These are phyloP conservation scores for Wallacemonas collosoma DNA, from an alignment of 208 protist genomes.

Conservation along the genomic window DNA sequence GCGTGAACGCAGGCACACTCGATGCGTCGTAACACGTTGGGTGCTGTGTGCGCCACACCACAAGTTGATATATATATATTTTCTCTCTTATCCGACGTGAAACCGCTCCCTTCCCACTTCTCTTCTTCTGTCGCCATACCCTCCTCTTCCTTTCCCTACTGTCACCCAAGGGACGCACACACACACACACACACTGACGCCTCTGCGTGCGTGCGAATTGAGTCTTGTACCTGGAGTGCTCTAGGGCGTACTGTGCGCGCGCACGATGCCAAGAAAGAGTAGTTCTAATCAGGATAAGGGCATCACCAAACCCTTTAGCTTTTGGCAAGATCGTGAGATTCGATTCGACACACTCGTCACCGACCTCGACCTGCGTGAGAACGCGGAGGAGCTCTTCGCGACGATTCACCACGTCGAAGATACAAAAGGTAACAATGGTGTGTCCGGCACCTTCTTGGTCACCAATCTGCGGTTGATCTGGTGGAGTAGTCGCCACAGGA, in stretches of 20 bases:
- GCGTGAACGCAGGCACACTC: too few species aligned
- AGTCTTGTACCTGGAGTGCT: too few species aligned
- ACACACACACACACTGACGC: constrained; percentile 2
- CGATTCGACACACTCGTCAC: constrained; percentile 83
- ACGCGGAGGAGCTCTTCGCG: constrained; percentile 83
- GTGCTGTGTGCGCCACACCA: too few species aligned
- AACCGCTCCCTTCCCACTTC: background rate
- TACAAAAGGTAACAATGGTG: constrained; percentile 96
- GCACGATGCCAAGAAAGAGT: constrained; percentile 13
- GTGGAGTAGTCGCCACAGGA: constrained; percentile 42
- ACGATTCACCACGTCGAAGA: constrained; percentile 92
- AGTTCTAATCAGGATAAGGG: constrained; percentile 25
- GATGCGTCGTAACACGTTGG: too few species aligned
- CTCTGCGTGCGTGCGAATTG: too few species aligned
- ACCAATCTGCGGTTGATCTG: constrained; percentile 97
- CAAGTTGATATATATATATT: too few species aligned
- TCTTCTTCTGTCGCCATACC: constrained; percentile 9
- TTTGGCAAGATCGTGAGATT: constrained; percentile 97
- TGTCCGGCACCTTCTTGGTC: constrained; percentile 85
- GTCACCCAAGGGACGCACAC: background rate
- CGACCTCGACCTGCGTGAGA: constrained; percentile 60
- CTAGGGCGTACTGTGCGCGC: too few species aligned
- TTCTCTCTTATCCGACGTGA: background rate
- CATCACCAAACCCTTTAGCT: constrained; percentile 49
- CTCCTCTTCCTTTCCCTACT: constrained; percentile 15